Base-by-base conservation (phyloP, 345 rosid species). In the Alliaria petiolata region DNA sequence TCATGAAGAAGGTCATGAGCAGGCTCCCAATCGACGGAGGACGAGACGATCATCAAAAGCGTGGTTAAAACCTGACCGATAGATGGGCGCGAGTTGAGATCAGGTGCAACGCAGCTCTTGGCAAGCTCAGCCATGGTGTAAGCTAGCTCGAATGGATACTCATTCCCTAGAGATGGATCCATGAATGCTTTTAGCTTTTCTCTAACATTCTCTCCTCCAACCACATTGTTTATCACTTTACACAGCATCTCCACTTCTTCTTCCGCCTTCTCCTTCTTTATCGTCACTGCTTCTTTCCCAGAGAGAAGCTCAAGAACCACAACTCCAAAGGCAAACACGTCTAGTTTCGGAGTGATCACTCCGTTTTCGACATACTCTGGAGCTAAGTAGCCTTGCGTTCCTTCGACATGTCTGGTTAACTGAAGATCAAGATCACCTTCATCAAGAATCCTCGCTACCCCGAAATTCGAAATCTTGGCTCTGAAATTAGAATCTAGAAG, bases 351-450 rank as follows among this genome's bases (percentile, higher is more conserved):
- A 15, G 97, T 87, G 63, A 91, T 84, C n/a, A 91, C 78, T 59
- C 98, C 98, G 31, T 90, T 87, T 72, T 93, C 95, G 0, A 91
- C 76, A 67, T 89, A 93, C 78, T 93, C 98, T 0, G 97, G 98
- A 20, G 97, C 87, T 90, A 93, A 78, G 58, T 91, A 93, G 13
- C 97, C 96, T 43, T 91, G 89, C 30, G 88, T 86, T 43, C 96
- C 97, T 8, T 89, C 83, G 28, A 93, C 97, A 25, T 91, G 97
- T 38, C 89, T 83, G 0, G 97, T 93, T 59, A 89, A 47, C 65
- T 87, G 92, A 77, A 85, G 55, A 14, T 77, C 85, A 5, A 89
- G 77, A 15, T 75, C 83, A 39, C 72, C 72, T 33, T 78, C 73
- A 1, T 81, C 87, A 22, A 83, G 67, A 33, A 67, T 68, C 79